Base-by-base conservation (phyloP, 495 filamentous ascomycete species). In the Penicillium subrubescens region DNA sequence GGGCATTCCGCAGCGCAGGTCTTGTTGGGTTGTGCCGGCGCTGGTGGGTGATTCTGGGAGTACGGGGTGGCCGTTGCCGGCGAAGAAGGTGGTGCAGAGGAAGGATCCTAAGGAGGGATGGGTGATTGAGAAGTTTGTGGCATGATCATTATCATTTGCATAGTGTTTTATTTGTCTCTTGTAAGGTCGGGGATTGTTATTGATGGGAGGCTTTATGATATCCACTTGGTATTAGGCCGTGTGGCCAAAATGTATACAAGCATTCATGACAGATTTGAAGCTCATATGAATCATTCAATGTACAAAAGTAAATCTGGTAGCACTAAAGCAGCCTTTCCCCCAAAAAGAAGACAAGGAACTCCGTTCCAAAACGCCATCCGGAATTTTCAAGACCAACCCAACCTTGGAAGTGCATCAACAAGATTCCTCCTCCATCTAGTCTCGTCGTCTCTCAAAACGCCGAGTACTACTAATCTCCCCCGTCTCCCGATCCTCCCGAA, bases 401-500 rank as follows among this genome's bases (percentile, higher is more conserved):
- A 27, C 25, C 25, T 27, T 27, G 25, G 25, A 46, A 46, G 19
- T 23, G 19, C 43, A 46, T 5, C 19, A 46, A 23, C 0, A 21
- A 46, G 0, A 27, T 27, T 4, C n/a, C 2, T 7, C 8, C 14
- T 10, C 0, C 25, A 1, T 19, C 55, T 51, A 64, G 67, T 71
- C 75, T 73, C 60, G 61, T 61, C 70, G 74, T 66, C 64, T 74
- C 77, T 69, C 77, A 67, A 67, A 70, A 66, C 50, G 73, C 75
- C 64, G 81, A 33, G 31, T 33, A 81, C 65, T 85, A 71, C 17
- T 82, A 88, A 73, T 75, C 90, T 96, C 91, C 34, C 91, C 92
- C 68, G 95, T 94, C 77, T 96, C 90, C 75, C 94, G 92, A 81
- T 96, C 87, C 78, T 89, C 89, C 66, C 87, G 85, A 66, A 98